phyloP scores from a whole-genome alignment of 148 eudicot genomes.

The Rhododendron vialii region DNA sequence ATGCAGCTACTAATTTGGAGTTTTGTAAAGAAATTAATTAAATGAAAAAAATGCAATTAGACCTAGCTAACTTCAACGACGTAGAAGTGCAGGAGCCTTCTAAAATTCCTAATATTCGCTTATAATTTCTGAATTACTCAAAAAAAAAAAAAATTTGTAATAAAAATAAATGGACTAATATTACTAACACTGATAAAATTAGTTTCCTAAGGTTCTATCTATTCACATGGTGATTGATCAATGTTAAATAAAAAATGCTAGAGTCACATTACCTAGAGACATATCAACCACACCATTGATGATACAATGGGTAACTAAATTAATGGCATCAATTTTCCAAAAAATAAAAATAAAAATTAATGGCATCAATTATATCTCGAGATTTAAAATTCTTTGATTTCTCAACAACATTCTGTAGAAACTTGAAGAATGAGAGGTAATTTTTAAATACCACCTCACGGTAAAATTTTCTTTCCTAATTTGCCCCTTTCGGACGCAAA shows the following conservation, averaged over 20 bases:
- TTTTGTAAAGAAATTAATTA: background rate
- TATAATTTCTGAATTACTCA: background rate
- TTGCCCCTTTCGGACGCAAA: background rate
- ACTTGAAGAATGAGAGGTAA: background rate
- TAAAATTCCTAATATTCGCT: too few species aligned
- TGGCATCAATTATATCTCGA: background rate
- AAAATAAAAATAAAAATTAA: too few species aligned
- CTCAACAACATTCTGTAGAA: background rate
- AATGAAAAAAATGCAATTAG: background rate
- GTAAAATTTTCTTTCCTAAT: background rate
- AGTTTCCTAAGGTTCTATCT: too few species aligned
- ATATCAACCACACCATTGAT: too few species aligned
- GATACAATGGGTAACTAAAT: background rate
- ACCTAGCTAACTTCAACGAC: background rate
- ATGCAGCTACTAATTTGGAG: background rate
- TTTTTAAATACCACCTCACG: background rate
- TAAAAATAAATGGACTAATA: background rate
- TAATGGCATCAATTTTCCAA: background rate
- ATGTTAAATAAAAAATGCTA: too few species aligned
- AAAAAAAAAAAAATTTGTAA: too few species aligned
- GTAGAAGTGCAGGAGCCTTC: background rate
- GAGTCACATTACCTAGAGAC: too few species aligned
- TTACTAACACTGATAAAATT: too few species aligned
- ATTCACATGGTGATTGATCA: too few species aligned
- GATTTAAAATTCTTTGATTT: background rate